Percentiles rank a stretch among this genome's conserved stretches.
These are phyloP conservation scores for Stemphylium beticola DNA, from an alignment of 2,329 filamentous ascomycete species.

Conservation along the genomic window DNA sequence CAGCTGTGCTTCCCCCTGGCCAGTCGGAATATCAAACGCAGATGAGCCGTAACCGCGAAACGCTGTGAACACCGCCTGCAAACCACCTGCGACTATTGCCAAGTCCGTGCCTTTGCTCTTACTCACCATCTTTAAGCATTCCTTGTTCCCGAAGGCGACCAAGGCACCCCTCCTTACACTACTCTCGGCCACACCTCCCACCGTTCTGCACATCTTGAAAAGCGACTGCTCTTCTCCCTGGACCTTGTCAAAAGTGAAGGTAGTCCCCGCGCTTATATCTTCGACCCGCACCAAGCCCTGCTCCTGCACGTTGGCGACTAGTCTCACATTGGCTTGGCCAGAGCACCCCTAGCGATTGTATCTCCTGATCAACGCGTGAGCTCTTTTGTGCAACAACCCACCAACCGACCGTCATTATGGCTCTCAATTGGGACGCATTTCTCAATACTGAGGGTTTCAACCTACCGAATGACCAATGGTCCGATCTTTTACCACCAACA, in stretches of 20 bases:
- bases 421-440: conserved; percentile 50
- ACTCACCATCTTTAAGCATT: conserved; percentile 30
- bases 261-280: conserved; percentile 33
- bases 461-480: conserved; percentile 48
- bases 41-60: conserved; percentile 4
- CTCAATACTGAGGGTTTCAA: conserved; percentile 46
- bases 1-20: conserved; percentile 6
- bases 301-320: conserved; percentile 26
- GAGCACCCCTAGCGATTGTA: conserved; percentile 28
- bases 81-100: conserved; percentile 23
- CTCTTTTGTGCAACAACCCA: conserved; percentile 35
- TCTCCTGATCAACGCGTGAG: conserved; percentile 50
- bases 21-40: conserved; percentile 13
- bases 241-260: conserved; percentile 14
- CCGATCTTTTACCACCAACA: conserved; percentile 41
- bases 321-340: conserved; percentile 35
- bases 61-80: conserved; percentile 9
- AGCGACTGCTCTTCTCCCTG: not conserved
- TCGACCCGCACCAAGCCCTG: conserved; percentile 23
- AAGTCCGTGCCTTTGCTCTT: conserved; percentile 19
- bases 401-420: conserved; percentile 42
- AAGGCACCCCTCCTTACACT: conserved; percentile 4
- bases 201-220: conserved; percentile 2
- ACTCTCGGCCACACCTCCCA: not conserved
- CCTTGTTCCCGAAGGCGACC: not conserved